phyloP scores from a whole-genome alignment of 139 green algal genomes.

The Micromonas commoda region DNA sequence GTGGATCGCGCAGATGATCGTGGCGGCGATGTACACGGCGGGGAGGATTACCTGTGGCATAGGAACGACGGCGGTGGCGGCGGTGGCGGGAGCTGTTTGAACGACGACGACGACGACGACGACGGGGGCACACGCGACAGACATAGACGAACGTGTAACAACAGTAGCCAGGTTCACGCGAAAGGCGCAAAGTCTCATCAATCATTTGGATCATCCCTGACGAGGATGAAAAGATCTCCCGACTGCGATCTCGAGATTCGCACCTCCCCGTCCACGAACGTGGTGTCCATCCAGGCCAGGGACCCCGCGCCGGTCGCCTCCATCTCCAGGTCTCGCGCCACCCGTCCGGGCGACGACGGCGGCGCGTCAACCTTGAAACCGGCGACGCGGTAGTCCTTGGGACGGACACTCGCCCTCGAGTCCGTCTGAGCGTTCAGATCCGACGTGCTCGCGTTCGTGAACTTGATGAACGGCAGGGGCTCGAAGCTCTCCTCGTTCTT shows the following conservation, averaged over 20 bases:
- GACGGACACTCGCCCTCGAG: neutral
- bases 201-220: no score
- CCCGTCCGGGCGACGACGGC: slow-evolving; percentile 10
- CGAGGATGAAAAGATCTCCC: slow-evolving; percentile 43
- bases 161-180: no score
- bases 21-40: neutral
- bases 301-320: slow-evolving; percentile 11
- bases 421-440: slow-evolving; percentile 23
- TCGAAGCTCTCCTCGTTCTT: slow-evolving; percentile 25
- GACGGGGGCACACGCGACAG: no score
- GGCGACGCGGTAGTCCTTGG: slow-evolving; percentile 21
- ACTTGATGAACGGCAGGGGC: slow-evolving; percentile 9
- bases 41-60: neutral
- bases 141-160: no score
- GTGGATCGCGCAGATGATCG: neutral
- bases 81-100: no score
- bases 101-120: neutral
- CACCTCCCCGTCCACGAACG: slow-evolving; percentile 47
- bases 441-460: slow-evolving; percentile 6
- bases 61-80: neutral
- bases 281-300: slow-evolving; percentile 43
- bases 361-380: slow-evolving; percentile 12
- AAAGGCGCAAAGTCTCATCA: no score
- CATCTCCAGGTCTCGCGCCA: slow-evolving; percentile 16
- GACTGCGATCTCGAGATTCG: slow-evolving; percentile 35